Evolutionary conservation across 108 stramenopile species (phyloP), one percentile per base, ranked within the genome.

Genomic region (Fragilaria crotonensis): DNA sequence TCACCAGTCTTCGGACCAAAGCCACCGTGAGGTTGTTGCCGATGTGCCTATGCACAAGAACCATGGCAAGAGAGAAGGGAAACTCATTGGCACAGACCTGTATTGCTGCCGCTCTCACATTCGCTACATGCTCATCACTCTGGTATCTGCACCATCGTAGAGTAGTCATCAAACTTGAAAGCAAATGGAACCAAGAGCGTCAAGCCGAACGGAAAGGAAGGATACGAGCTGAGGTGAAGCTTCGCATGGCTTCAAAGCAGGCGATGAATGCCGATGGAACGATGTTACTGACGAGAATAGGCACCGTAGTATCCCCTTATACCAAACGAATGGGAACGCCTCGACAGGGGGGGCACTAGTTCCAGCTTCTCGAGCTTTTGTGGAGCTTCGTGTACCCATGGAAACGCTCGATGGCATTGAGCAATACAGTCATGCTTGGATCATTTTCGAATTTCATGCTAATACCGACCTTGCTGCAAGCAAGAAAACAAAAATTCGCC

Each of bases 391-490:
- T 48, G 46, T 79, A 18, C 79, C 81, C 21, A 62, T 73, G 17
- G 85, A 85, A 56, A 67, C 79, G 33, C 45, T 89, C 41, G 74
- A 83, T 57, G 83, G 85, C 0, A 75, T 97, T 32, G 72, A 87
- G 11, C 52, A 71, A 20, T 96, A 93, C 54, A 77, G 72, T 49
- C 96, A 99, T 67, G 62, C 87, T 3, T 97, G 97, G 96, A 75
- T 97, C 3, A 52, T 99, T 22, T 99, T 97, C 69, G 71, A 71
- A 18, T 99, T 99, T 68, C 95, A 99, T 68, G 92, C 89, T 57
- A 99, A 99, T 64, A 99, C 96, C 2, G 85, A 91, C 48, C 54
- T 72, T 45, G 62, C 64, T 18, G 66, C 62, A 2, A 26, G 45
- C 48, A 54, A 61, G 53, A 84, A 84, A 56, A 77, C 83, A 45